These are phyloP conservation scores for Astragalus membranaceus DNA, from an alignment of 306 rosid genomes.

Conservation along the genomic window DNA sequence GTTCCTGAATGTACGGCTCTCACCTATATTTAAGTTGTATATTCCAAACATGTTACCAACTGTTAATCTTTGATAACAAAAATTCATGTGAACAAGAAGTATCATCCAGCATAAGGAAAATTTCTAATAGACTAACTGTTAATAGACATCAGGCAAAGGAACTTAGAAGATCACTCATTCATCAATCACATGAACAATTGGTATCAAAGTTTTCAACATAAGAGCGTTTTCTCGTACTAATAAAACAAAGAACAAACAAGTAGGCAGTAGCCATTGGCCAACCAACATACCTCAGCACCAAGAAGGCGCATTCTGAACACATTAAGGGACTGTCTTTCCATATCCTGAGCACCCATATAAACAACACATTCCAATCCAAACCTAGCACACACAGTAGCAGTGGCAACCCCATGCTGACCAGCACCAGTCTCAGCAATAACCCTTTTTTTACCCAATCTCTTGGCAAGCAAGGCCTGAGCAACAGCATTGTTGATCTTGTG, in stretches of 20 bases:
- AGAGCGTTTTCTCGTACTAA: neutral
- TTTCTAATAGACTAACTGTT: neutral
- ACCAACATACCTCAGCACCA: slow-evolving; percentile 82
- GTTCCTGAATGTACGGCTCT: slow-evolving; percentile 85
- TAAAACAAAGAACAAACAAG: neutral
- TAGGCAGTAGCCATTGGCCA: neutral
- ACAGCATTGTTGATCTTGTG: slow-evolving; percentile 91
- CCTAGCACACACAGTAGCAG: slow-evolving; percentile 89
- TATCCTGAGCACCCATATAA: slow-evolving; percentile 94
- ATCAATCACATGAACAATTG: neutral
- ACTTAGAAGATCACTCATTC: neutral
- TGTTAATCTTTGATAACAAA: neutral
- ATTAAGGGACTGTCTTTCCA: slow-evolving; percentile 91
- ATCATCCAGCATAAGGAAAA: neutral
- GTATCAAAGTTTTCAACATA: neutral
- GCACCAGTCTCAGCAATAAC: slow-evolving; percentile 95
- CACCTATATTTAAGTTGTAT: slow-evolving; percentile 37
- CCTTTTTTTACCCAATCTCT: slow-evolving; percentile 67
- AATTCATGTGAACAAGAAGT: neutral
- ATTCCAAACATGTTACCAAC: neutral
- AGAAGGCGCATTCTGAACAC: slow-evolving; percentile 89
- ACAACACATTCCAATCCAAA: slow-evolving; percentile 74
- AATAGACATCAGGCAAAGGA: neutral
- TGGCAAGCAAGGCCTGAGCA: slow-evolving; percentile 88
- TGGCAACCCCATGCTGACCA: slow-evolving; percentile 97